A percentile compares a stretch with the other conserved stretches of the same genome.
Conservation (phyloP, 768 basidiomycete species). For the Collybia nuda region DNA sequence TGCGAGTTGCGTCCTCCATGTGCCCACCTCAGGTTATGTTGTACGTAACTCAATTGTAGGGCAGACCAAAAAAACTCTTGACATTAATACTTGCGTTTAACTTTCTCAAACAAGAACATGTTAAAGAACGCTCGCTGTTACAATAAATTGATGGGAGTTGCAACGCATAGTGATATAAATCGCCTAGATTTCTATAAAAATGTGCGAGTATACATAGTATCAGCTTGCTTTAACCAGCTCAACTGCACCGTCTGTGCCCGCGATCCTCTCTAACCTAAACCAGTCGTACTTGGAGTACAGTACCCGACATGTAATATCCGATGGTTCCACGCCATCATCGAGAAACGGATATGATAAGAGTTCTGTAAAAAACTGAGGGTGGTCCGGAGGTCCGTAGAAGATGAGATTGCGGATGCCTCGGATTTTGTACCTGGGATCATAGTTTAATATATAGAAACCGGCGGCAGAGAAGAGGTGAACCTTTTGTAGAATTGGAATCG, state of each 20-base stretch:
- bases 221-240: constrained; percentile 37
- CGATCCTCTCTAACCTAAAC: constrained; percentile 85
- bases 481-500: constrained; percentile 98
- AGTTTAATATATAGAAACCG: not conserved
- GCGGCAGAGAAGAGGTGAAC: constrained; percentile 32
- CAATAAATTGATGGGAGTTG: too few species aligned
- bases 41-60: too few species aligned
- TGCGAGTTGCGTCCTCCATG: too few species aligned
- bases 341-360: constrained; percentile 89
- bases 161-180: too few species aligned
- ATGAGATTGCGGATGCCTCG: constrained; percentile 90
- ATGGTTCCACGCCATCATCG: constrained; percentile 81
- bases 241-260: constrained; percentile 48
- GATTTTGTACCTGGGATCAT: constrained; percentile 73
- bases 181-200: not conserved
- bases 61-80: too few species aligned
- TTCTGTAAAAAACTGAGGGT: constrained; percentile 91
- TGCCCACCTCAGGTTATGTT: too few species aligned
- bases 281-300: constrained; percentile 89
- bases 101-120: too few species aligned
- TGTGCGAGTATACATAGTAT: constrained; percentile 7
- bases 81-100: too few species aligned
- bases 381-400: constrained; percentile 91
- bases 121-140: too few species aligned
- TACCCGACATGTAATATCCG: constrained; percentile 80